A percentile compares a stretch with the other conserved stretches of the same genome.
These are phyloP conservation scores for Hexamita inflata DNA, from an alignment of 208 protist species.

Conservation along the genomic window DNA sequence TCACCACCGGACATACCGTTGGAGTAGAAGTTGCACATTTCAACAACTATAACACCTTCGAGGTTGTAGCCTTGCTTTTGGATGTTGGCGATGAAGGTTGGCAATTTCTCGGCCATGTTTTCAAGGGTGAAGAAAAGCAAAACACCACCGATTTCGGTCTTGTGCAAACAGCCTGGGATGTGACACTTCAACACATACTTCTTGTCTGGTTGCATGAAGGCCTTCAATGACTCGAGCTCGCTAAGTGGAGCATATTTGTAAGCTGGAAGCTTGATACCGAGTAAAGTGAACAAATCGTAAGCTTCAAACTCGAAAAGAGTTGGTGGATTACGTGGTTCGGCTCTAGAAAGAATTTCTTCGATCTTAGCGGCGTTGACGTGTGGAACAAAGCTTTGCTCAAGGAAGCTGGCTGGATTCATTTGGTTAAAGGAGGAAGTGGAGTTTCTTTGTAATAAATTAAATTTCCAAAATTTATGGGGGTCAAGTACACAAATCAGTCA, in stretches of 20 bases:
- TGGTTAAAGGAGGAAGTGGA: too few relatives aligned
- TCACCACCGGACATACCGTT: neutral
- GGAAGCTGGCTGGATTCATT: neutral
- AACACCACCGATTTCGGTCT: constrained; percentile 25
- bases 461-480: too few relatives aligned
- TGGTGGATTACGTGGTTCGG: neutral
- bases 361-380: neutral
- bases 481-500: too few relatives aligned
- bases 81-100: neutral
- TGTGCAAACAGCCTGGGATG: constrained; percentile 23
- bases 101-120: neutral
- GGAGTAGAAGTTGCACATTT: neutral
- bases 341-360: neutral
- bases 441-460: too few relatives aligned
- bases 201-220: neutral
- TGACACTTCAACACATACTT: constrained; percentile 10
- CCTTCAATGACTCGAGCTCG: neutral
- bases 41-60: constrained; percentile 15
- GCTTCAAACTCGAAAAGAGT: constrained; percentile 10
- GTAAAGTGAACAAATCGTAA: neutral
- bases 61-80: neutral
- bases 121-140: neutral
- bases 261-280: neutral
- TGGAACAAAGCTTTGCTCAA: neutral
- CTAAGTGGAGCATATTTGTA: neutral